Evolutionary conservation across 495 filamentous ascomycete genomes (phyloP).

Genomic region (Parmelia sp.): DNA sequence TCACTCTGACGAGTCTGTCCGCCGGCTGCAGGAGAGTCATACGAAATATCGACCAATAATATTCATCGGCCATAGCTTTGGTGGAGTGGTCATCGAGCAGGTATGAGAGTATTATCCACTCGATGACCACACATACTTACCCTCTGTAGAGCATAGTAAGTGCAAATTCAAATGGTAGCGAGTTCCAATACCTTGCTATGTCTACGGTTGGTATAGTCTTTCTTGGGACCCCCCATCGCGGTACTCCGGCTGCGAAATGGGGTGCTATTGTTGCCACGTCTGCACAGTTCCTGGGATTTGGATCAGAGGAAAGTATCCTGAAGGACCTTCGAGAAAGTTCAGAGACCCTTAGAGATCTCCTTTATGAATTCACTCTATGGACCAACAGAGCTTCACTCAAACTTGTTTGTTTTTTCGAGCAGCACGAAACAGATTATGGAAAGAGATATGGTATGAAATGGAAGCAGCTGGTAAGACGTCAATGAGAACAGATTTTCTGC

Average conservation of each 20-base stretch:
- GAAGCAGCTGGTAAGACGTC: neutral
- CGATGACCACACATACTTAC: neutral
- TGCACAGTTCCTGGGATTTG: neutral
- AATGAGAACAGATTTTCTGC: neutral
- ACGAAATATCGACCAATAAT: constrained; percentile 7
- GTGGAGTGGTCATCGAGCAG: constrained; percentile 7
- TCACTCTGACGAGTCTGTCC: neutral
- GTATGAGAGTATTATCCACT: neutral
- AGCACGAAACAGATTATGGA: constrained; percentile 6
- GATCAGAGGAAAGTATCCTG: constrained; percentile 5
- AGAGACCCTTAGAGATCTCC: constrained; percentile 5
- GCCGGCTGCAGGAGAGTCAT: neutral
- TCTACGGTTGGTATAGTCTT: constrained; percentile 5
- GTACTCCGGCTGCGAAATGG: constrained; percentile 3
- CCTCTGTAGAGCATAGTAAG: neutral
- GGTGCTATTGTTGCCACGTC: neutral
- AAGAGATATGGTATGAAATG: neutral
- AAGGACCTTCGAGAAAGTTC: constrained; percentile 11
- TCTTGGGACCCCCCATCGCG: constrained; percentile 12
- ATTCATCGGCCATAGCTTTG: constrained; percentile 11
- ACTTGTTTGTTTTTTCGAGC: constrained; percentile 10
- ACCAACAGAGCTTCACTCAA: constrained; percentile 6
- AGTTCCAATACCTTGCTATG: neutral
- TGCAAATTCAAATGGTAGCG: neutral
- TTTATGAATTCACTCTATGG: constrained; percentile 9